Percentiles rank a stretch among this genome's conserved stretches.
Evolutionary conservation across 768 basidiomycete genomes (phyloP).

Genomic region (Boletus barrowsii): DNA sequence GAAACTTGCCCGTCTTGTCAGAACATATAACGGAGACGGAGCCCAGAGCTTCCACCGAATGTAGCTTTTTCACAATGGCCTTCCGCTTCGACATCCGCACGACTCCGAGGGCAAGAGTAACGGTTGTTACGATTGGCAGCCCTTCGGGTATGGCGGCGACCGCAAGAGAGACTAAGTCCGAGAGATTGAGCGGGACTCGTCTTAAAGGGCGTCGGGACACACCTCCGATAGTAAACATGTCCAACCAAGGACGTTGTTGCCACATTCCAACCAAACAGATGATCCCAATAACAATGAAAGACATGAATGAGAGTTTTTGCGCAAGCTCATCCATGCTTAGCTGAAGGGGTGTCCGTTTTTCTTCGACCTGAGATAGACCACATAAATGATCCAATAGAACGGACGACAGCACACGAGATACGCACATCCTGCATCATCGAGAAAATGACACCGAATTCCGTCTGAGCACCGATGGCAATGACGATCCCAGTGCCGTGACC

Average conservation of each 20-base stretch:
- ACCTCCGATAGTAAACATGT: conserved; percentile 99
- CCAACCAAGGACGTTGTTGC: conserved; percentile 86
- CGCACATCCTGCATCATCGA: conserved; percentile 96
- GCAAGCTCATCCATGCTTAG: conserved; percentile 96
- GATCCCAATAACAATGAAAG: conserved; percentile 91
- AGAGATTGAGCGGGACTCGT: conserved; percentile 9
- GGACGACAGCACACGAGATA: conserved; percentile 1
- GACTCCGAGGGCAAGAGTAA: conserved; percentile 93
- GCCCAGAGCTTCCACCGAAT: conserved; percentile 90
- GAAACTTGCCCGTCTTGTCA: conserved; percentile 81
- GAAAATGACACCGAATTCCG: conserved; percentile 96
- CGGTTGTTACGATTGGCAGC: conserved; percentile 94
- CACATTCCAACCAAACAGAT: conserved; percentile 89
- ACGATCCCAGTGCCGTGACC: conserved; percentile 85
- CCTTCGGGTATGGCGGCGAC: conserved; percentile 99
- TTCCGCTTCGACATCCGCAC: conserved; percentile 91
- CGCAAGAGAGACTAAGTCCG: conserved; percentile 78
- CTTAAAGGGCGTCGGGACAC: conserved; percentile 19
- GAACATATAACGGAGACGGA: conserved; percentile 97
- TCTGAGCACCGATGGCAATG: conserved; percentile 79
- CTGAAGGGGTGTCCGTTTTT: conserved; percentile 90
- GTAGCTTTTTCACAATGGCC: conserved; percentile 95
- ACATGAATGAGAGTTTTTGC: conserved; percentile 82
- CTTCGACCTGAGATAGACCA: conserved; percentile 52
- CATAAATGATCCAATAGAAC: not conserved